Percentiles rank a stretch among this genome's conserved stretches.
Conservation (phyloP, 371 early-diverging fungal genomes). For the Mortierella sp. region DNA sequence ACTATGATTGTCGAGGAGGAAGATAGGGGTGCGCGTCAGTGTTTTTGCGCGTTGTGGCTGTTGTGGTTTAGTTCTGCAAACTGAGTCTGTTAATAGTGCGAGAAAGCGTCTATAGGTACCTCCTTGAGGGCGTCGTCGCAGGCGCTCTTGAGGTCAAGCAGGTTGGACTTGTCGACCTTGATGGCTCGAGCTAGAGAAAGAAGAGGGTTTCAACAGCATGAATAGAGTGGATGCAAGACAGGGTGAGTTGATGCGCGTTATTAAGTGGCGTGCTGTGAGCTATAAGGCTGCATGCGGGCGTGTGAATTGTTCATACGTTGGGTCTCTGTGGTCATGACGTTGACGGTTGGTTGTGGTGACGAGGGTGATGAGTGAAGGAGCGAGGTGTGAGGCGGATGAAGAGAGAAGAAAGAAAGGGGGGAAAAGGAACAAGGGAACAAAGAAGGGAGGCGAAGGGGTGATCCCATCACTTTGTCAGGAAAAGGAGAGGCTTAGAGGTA, state of each 20-base stretch:
- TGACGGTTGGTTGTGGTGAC: background rate
- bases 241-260: conserved; percentile 1
- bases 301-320: conserved; percentile 13
- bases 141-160: conserved; percentile 53
- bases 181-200: conserved; percentile 36
- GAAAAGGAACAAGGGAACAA: background rate
- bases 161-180: conserved; percentile 56
- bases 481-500: background rate
- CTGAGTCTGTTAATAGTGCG: background rate
- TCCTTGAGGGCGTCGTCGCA: conserved; percentile 55
- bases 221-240: background rate
- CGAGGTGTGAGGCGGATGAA: background rate
- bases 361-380: background rate
- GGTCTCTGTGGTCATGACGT: conserved; percentile 35
- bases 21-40: background rate
- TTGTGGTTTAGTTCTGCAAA: background rate
- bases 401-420: background rate
- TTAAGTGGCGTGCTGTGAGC: background rate
- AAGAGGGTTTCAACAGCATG: background rate
- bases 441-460: background rate
- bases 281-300: background rate
- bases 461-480: background rate
- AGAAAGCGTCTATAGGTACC: conserved; percentile 16
- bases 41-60: background rate
- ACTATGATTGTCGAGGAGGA: conserved; percentile 21